These are phyloP conservation scores for Myochromella boudieri DNA, from an alignment of 768 basidiomycete species.

Conservation along the genomic window DNA sequence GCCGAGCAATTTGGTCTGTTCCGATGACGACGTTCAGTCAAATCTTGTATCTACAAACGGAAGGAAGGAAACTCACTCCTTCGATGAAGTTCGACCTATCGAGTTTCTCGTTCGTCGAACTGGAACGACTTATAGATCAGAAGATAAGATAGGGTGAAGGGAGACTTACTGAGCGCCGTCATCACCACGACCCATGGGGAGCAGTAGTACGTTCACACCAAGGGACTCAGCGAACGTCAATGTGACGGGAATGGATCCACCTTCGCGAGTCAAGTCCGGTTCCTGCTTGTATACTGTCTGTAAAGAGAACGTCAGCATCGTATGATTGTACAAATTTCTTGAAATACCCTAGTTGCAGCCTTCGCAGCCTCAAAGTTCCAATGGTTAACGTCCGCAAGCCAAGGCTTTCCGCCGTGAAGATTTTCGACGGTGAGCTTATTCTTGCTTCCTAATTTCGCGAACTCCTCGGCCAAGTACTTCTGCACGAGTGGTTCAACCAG, in stretches of 20 bases:
- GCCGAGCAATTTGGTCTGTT: conserved; percentile 72
- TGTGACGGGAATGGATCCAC: conserved; percentile 94
- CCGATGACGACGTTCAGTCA: not conserved
- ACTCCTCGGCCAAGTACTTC: conserved; percentile 72
- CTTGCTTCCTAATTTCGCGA: conserved; percentile 83
- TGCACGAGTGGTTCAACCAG: conserved; percentile 68
- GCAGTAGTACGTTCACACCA: conserved; percentile 80
- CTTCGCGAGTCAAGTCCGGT: conserved; percentile 86
- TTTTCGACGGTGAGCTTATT: conserved; percentile 73
- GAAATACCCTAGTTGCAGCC: conserved; percentile 69
- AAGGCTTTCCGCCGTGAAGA: conserved; percentile 84
- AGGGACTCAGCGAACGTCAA: conserved; percentile 90
- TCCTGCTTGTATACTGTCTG: conserved; percentile 66
- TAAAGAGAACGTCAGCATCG: not conserved
- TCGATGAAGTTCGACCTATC: conserved; percentile 88
- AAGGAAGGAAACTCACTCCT: conserved; percentile 51
- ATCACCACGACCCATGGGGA: conserved; percentile 93
- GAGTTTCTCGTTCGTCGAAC: conserved; percentile 94
- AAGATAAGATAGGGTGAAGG: not conserved
- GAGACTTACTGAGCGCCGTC: conserved; percentile 86
- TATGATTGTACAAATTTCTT: conserved; percentile 7
- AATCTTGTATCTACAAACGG: not conserved
- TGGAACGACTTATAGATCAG: conserved; percentile 22
- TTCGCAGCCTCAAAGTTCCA: conserved; percentile 93
- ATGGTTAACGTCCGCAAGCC: conserved; percentile 83